A percentile compares a stretch with the other conserved stretches of the same genome.
phyloP scores from a whole-genome alignment of 1,284 basidiomycete genomes.

The Mycosarcoma mackinlayi region DNA sequence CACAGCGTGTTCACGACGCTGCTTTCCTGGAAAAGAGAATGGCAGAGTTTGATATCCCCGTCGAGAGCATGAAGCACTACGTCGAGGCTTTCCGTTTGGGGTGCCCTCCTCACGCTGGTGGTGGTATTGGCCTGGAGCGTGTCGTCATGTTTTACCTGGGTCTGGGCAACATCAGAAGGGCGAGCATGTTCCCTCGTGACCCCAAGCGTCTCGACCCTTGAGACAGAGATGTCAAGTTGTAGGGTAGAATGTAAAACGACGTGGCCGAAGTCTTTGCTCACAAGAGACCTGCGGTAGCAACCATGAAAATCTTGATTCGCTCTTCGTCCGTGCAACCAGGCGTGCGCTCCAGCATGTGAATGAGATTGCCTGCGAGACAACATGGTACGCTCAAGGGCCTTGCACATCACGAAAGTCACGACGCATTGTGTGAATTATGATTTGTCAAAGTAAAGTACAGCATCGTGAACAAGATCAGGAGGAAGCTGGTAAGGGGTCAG shows the following conservation, averaged over 20 bases:
- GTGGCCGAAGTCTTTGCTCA: too few relatives aligned
- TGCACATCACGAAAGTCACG: too few relatives aligned
- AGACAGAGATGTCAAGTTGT: too few relatives aligned
- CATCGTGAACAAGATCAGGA: neutral
- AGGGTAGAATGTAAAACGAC: too few relatives aligned
- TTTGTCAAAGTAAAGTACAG: slow-evolving; percentile 8
- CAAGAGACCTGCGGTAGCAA: too few relatives aligned
- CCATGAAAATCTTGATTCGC: too few relatives aligned
- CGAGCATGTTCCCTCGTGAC: slow-evolving; percentile 86
- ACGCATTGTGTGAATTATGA: too few relatives aligned
- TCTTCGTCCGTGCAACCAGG: too few relatives aligned
- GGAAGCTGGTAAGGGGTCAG: neutral
- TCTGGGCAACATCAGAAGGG: slow-evolving; percentile 88
- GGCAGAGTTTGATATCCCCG: slow-evolving; percentile 79
- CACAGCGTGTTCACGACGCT: slow-evolving; percentile 95
- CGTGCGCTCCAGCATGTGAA: too few relatives aligned
- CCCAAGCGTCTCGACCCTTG: slow-evolving; percentile 68
- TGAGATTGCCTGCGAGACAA: too few relatives aligned
- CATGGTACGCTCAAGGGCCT: too few relatives aligned
- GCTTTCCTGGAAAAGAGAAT: slow-evolving; percentile 83
- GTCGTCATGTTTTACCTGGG: slow-evolving; percentile 85
- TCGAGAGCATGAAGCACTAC: slow-evolving; percentile 87
- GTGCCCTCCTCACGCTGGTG: slow-evolving; percentile 80
- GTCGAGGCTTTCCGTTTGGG: slow-evolving; percentile 94
- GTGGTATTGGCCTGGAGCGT: slow-evolving; percentile 81